phyloP scores from a whole-genome alignment of 2,329 filamentous ascomycete species.

The Pseudocercospora eumusae region DNA sequence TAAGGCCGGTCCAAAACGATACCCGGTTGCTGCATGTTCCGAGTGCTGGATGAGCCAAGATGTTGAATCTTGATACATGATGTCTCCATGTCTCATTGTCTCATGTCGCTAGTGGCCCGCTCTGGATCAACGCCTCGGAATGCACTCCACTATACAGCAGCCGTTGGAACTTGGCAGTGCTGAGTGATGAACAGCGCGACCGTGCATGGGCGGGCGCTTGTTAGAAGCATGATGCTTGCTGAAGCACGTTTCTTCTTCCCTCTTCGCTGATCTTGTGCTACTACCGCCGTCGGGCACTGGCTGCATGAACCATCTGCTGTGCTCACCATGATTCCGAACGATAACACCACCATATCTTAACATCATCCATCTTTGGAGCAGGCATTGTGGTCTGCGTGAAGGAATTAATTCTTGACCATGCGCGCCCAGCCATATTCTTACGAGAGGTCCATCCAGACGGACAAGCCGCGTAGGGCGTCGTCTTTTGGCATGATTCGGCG shows the following conservation, averaged over 20 bases:
- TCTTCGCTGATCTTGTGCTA: not conserved
- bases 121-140: conserved; percentile 2
- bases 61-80: conserved; percentile 6
- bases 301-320: too few relatives aligned
- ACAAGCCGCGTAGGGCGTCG: conserved; percentile 7
- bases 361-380: too few relatives aligned
- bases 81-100: too few relatives aligned
- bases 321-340: conserved; percentile 34
- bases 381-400: too few relatives aligned
- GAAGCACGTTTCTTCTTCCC: conserved; percentile 4
- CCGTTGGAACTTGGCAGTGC: not conserved
- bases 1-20: too few relatives aligned
- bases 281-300: too few relatives aligned
- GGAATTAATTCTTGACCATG: conserved; percentile 13
- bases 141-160: not conserved
- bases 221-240: conserved; percentile 8
- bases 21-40: too few relatives aligned
- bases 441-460: conserved; percentile 10
- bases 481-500: conserved; percentile 15
- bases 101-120: conserved; percentile 2
- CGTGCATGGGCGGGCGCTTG: conserved; percentile 7
- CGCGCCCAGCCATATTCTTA: conserved; percentile 4
- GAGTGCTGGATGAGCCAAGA: not conserved
- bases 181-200: not conserved
- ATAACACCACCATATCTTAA: conserved; percentile 11